Base-by-base conservation (phyloP, 768 basidiomycete species). In the Lactarius trivialis region DNA sequence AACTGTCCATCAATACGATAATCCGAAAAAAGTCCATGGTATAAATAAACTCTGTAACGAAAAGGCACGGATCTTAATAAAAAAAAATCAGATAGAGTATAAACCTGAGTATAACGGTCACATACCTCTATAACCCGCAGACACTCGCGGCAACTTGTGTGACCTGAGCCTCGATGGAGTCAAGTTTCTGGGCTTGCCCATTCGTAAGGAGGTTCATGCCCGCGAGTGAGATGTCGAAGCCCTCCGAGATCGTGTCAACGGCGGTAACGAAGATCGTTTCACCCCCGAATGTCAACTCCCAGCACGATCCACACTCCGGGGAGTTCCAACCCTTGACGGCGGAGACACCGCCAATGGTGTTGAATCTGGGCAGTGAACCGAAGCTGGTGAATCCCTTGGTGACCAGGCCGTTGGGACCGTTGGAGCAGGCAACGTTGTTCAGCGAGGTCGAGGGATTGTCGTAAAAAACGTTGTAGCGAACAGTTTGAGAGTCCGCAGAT, bases 131-230 rank as follows among this genome's bases (percentile, higher is more conserved):
- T n/a, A n/a, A n/a, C 26, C 28, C 49, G 15, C 49, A 4, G n/a
- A n/a, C n/a, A n/a, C n/a, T n/a, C n/a, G n/a, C n/a, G 24, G 28
- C 26, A 6, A 51, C 49, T 30, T 60, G 57, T 26, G 14, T 41
- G 30, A 39, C 49, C 1, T 45, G 6, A 19, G 34, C 61, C 17
- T 51, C 3, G 37, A 64, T 37, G 32, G 5, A 8, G 33, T 52
- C 58, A 11, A 60, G 26, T 8, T 21, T 5, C 54, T 15, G 3
- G 21, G 63, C 63, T n/a, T 55, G 17, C 30, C 58, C 53, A n/a
- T 52, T 49, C 15, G 84, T 85, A 64, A 85, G 69, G 15, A 65
- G 66, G 63, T 85, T n/a, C n/a, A n/a, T n/a, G n/a, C n/a, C n/a
- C n/a, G n/a, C n/a, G n/a, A n/a, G n/a, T n/a, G n/a, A n/a, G n/a